A percentile compares a stretch with the other conserved stretches of the same genome.
These are phyloP conservation scores for Bolboschoenoplectus hybrid DNA, from an alignment of 202 grass and related monocot genomes.

Conservation along the genomic window DNA sequence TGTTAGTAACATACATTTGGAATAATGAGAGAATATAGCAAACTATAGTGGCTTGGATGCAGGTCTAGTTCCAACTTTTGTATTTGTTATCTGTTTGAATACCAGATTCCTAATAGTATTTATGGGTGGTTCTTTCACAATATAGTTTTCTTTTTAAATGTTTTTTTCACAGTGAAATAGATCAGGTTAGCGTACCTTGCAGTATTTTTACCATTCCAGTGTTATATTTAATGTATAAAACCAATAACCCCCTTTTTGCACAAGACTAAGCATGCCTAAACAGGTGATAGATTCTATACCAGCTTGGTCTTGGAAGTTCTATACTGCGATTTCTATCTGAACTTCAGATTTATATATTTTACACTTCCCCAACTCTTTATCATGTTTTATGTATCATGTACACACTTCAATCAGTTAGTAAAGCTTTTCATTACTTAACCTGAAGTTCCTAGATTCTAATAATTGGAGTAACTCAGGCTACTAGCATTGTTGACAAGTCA, in stretches of 20 bases:
- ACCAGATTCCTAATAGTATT: not conserved
- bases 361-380: not conserved
- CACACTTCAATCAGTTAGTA: not conserved
- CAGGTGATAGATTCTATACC: not conserved
- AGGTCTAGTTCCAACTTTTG: not conserved
- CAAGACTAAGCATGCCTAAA: not conserved
- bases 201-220: not conserved
- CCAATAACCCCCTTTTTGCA: not conserved
- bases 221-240: not conserved
- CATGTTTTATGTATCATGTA: not conserved
- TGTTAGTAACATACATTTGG: constrained; percentile 6
- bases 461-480: constrained; percentile 45
- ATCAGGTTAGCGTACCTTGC: not conserved
- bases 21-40: not conserved
- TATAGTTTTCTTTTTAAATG: not conserved
- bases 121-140: not conserved
- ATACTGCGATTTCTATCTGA: not conserved
- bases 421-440: constrained; percentile 8
- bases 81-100: not conserved
- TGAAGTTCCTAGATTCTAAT: constrained; percentile 5
- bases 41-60: not conserved
- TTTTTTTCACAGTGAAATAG: not conserved
- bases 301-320: not conserved
- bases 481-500: constrained; percentile 57
- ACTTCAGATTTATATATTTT: constrained; percentile 8